Evolutionary conservation across 176 grass and related monocot species (phyloP).

Genomic region (Alopecurus myosuroides): DNA sequence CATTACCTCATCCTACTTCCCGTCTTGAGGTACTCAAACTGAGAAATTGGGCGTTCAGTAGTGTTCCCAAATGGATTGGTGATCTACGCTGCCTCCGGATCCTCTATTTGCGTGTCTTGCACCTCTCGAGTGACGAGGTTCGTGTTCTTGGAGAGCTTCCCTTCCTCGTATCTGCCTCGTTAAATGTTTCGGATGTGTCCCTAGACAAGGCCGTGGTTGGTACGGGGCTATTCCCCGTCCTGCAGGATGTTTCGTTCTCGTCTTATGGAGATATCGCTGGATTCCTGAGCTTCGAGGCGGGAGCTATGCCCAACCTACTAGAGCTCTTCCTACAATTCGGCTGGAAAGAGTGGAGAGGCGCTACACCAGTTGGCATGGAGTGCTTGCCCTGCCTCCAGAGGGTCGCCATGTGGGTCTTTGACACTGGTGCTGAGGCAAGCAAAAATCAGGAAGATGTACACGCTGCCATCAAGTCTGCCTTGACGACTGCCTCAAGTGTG

Average conservation of each 20-base stretch:
- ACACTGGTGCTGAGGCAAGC: neutral
- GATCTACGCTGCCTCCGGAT: neutral
- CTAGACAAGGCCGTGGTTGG: neutral
- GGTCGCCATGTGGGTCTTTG: neutral
- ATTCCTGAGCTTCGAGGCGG: neutral
- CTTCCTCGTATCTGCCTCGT: neutral
- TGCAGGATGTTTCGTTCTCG: accelerated
- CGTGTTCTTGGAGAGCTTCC: too few species aligned
- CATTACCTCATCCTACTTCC: neutral
- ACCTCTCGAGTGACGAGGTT: neutral
- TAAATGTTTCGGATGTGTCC: neutral
- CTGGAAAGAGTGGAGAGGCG: neutral
- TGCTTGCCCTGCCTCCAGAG: neutral
- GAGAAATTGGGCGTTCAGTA: neutral
- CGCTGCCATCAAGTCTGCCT: neutral
- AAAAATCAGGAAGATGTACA: neutral
- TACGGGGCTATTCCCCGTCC: neutral
- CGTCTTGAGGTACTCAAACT: neutral
- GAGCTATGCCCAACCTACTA: neutral
- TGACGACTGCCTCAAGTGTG: neutral
- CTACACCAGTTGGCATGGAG: neutral
- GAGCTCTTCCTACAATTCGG: accelerated
- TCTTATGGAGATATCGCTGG: neutral
- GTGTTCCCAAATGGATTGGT: neutral
- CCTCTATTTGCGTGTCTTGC: neutral